phyloP scores from a whole-genome alignment of 371 early-diverging fungal genomes.

The Apophysomyces trapeziformis region DNA sequence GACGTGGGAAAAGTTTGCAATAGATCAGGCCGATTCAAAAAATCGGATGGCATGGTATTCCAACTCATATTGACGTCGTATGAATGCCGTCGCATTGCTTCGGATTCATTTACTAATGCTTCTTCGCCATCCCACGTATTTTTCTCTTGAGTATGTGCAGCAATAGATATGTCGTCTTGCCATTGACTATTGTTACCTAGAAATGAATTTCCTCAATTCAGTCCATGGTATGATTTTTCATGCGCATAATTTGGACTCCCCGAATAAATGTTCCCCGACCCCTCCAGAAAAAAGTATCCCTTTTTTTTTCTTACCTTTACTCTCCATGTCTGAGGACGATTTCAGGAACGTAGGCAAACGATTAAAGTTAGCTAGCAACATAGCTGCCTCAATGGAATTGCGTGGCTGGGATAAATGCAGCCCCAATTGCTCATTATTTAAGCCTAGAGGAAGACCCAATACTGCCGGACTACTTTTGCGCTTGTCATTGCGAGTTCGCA shows the following conservation, averaged over 20 bases:
- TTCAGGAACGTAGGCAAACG: conserved; percentile 26
- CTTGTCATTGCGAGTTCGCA: conserved; percentile 29
- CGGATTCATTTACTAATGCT: conserved; percentile 12
- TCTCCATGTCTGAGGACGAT: background rate
- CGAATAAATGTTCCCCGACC: background rate
- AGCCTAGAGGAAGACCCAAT: conserved; percentile 42
- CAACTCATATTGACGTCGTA: conserved; percentile 46
- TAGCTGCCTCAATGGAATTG: conserved; percentile 55
- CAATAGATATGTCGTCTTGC: conserved; percentile 47
- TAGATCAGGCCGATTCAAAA: conserved; percentile 35
- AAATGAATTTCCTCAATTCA: background rate
- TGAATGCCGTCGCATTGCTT: conserved; percentile 39
- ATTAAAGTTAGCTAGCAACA: conserved; percentile 51
- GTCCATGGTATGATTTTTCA: conserved; percentile 19
- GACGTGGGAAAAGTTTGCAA: conserved; percentile 11
- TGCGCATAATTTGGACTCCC: conserved; percentile 38
- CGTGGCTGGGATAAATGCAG: conserved; percentile 43
- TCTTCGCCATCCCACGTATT: conserved; percentile 23
- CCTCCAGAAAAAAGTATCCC: background rate
- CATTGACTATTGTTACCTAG: conserved; percentile 12
- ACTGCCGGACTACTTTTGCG: conserved; percentile 54
- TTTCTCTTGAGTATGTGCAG: conserved; percentile 32
- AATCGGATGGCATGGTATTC: conserved; percentile 42
- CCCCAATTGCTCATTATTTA: conserved; percentile 38
- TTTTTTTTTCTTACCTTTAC: background rate